Evolutionary conservation across 805 yeast genomes (phyloP).

Genomic region (Komagataella populi): DNA sequence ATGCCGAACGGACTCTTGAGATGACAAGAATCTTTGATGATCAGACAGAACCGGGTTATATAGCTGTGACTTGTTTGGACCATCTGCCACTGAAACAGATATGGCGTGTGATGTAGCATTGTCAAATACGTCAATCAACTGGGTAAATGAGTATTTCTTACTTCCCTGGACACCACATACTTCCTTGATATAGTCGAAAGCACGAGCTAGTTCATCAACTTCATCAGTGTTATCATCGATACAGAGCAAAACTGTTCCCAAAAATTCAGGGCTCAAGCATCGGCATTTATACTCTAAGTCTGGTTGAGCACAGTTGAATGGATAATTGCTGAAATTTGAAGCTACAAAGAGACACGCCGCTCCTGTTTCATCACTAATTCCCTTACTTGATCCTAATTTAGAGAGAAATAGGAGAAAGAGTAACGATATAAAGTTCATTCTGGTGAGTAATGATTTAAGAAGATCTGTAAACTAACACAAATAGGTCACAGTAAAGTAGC

Average conservation of each 20-base stretch:
- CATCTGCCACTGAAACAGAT: neutral
- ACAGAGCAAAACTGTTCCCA: conserved; percentile 1
- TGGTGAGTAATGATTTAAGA: neutral
- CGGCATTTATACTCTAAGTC: neutral
- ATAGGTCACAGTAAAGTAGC: neutral
- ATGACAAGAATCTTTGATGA: neutral
- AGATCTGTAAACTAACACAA: neutral
- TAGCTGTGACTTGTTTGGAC: neutral
- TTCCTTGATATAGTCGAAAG: neutral
- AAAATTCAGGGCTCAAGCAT: neutral
- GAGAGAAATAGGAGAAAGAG: neutral
- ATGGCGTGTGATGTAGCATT: neutral
- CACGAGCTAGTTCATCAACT: neutral
- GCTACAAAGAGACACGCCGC: neutral
- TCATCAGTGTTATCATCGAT: neutral
- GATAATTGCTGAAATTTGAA: neutral
- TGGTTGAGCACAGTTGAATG: neutral
- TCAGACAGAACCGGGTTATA: neutral
- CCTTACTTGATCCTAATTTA: neutral
- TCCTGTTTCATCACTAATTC: neutral
- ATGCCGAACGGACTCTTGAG: neutral
- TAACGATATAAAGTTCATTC: neutral
- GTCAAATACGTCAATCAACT: neutral
- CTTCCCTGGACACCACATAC: neutral
- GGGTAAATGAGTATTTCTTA: neutral